Evolutionary conservation across 2,329 filamentous ascomycete species (phyloP), one percentile per base, ranked within the genome.

Genomic region (Emydomyces testavorans): DNA sequence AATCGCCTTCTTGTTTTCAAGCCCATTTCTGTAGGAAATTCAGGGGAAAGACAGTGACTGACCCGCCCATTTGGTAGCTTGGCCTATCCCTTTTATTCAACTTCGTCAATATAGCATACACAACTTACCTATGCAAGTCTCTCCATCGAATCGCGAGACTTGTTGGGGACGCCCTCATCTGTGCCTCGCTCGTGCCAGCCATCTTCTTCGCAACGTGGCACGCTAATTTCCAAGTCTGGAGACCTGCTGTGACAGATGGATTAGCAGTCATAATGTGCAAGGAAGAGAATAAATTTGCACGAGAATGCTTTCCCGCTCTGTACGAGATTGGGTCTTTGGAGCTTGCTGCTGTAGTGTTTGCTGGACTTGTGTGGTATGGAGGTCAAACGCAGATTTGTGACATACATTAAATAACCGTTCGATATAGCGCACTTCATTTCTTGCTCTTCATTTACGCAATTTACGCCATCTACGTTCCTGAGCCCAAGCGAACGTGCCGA

Each of bases 151-250:
- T 48, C 34, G n/a, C 53, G 11, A 48, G 50, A 21, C 28, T 50
- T 1, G 41, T 51, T 11, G 29, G 53, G 8, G 53, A 56, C 20
- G 53, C 53, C 37, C 15, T 57, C 5, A 35, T 56, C 32, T 56
- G 50, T 45, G 49, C 46, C 8, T 23, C 46, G 4, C 51, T 59
- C 8, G 44, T 55, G 2, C 57, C 60, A 1, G 53, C 54, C 1
- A 45, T 63, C 7, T 48, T 58, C n/a, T 55, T 64, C 16, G 53
- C 60, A 6, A 56, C 53, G 10, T 57, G 57, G 46, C 56, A 57
- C 2, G 58, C 58, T n/a, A 51, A 58, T 3, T 64, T 62, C 48
- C 56, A 54, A 18, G 50, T 60, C 44, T 64, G 60, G 61, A 50
- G 43, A 21, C 52, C 53, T 13, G 53, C 56, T 3, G 32, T 15